Evolutionary conservation across 164 flowering plant species (phyloP).

Genomic region (Santalum album): DNA sequence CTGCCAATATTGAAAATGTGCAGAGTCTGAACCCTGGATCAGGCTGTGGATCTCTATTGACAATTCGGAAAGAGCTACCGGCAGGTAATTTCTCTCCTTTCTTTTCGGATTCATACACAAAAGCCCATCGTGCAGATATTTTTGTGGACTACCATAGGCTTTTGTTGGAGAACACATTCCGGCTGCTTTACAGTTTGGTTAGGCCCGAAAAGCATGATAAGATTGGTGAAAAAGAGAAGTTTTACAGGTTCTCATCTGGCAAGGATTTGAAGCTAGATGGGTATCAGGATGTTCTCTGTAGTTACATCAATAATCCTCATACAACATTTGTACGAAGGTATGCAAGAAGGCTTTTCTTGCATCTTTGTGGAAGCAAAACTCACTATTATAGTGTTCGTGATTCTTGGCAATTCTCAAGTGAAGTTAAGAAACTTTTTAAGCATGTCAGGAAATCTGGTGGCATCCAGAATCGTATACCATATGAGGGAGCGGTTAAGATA

Average conservation of each 20-base stretch:
- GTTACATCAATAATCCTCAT: conserved; percentile 84
- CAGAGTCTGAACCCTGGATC: conserved; percentile 44
- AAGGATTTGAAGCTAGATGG: conserved; percentile 97
- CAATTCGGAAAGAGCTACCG: conserved; percentile 84
- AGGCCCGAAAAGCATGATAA: conserved; percentile 97
- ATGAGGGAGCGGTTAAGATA: conserved; percentile 91
- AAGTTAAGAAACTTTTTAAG: conserved; percentile 73
- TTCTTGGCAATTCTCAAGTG: conserved; percentile 95
- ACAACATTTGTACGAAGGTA: conserved; percentile 84
- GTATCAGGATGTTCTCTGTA: conserved; percentile 97
- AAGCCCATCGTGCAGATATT: conserved; percentile 77
- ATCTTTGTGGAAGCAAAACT: conserved; percentile 93
- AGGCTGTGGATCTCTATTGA: conserved; percentile 87
- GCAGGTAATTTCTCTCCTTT: conserved; percentile 97
- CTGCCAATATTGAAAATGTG: conserved; percentile 42
- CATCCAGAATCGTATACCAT: conserved; percentile 62
- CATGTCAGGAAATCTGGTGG: conserved; percentile 82
- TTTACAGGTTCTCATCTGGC: conserved; percentile 36
- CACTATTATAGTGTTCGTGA: conserved; percentile 94
- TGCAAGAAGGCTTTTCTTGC: conserved; percentile 95
- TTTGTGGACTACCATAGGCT: conserved; percentile 87
- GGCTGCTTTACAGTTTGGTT: conserved; percentile 79
- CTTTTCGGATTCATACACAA: conserved; percentile 97
- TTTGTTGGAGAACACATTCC: conserved; percentile 80
- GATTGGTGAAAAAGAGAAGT: conserved; percentile 76